Conservation (phyloP, 331 rosid genomes). For the Pyracantha coccinea region DNA sequence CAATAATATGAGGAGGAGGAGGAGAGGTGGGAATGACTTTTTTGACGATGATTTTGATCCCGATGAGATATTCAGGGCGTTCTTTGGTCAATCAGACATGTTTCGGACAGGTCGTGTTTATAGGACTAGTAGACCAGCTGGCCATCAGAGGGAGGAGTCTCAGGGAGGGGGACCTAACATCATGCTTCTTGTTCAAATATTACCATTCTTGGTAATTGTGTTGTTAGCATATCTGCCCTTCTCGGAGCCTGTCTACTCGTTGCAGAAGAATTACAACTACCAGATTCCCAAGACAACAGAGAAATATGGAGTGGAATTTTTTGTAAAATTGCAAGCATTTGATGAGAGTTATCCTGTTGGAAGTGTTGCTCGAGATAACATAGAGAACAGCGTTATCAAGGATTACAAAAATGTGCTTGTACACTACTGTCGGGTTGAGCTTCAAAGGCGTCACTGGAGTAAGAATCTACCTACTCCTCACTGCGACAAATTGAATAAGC, state of each 20-base stretch:
- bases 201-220: constrained; percentile 55
- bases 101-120: constrained; percentile 50
- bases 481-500: constrained; percentile 56
- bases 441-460: constrained; percentile 82
- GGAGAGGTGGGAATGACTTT: constrained; percentile 36
- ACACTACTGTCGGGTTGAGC: constrained; percentile 75
- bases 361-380: constrained; percentile 49
- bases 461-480: constrained; percentile 71
- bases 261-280: constrained; percentile 47
- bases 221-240: constrained; percentile 71
- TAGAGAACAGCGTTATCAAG: constrained; percentile 60
- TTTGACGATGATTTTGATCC: constrained; percentile 83
- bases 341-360: constrained; percentile 56
- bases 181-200: constrained; percentile 50
- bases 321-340: constrained; percentile 47
- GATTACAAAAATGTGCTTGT: constrained; percentile 62
- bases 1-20: constrained; percentile 54
- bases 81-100: constrained; percentile 65
- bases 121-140: constrained; percentile 50
- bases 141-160: constrained; percentile 51
- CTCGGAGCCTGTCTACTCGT: constrained; percentile 60
- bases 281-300: constrained; percentile 47
- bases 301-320: constrained; percentile 57
- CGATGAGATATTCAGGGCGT: constrained; percentile 82
- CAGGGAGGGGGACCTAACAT: constrained; percentile 55